phyloP scores from a whole-genome alignment of 2,329 filamentous ascomycete genomes.

The Cercospora zeina region DNA sequence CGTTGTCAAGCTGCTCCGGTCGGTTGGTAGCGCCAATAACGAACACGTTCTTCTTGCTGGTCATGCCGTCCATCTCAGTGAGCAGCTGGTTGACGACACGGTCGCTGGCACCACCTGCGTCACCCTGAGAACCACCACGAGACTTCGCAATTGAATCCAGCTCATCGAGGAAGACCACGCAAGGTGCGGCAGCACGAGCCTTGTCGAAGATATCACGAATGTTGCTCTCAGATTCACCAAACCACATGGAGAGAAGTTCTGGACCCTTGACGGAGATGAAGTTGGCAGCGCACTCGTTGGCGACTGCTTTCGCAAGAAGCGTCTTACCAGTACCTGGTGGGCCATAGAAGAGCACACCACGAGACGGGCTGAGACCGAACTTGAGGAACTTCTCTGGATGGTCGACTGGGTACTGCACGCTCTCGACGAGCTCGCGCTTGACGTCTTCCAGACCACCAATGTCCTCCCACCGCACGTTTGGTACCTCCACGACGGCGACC shows the following conservation, averaged over 20 bases:
- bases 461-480: slow-evolving; percentile 99
- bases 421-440: slow-evolving; percentile 99
- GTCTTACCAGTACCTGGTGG: slow-evolving; percentile 99
- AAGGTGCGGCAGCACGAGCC: slow-evolving; percentile 94
- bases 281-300: slow-evolving; percentile 98
- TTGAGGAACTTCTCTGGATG: slow-evolving; percentile 99
- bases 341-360: slow-evolving; percentile 98
- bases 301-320: slow-evolving; percentile 97
- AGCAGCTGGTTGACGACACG: slow-evolving; percentile 99
- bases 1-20: slow-evolving; percentile 97
- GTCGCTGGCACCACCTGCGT: slow-evolving; percentile 96
- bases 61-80: slow-evolving; percentile 99
- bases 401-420: slow-evolving; percentile 97
- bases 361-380: slow-evolving; percentile 95
- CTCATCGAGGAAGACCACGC: slow-evolving; percentile 98
- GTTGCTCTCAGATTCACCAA: slow-evolving; percentile 99
- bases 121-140: slow-evolving; percentile 91
- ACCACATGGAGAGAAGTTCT: slow-evolving; percentile 99
- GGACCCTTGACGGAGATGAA: slow-evolving; percentile 99
- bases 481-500: slow-evolving; percentile 97
- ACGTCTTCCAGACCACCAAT: slow-evolving; percentile 97
- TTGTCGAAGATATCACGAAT: slow-evolving; percentile 99
- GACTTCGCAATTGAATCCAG: slow-evolving; percentile 99
- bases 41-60: slow-evolving; percentile 99
- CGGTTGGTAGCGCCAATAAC: slow-evolving; percentile 98